Percentiles rank a stretch among this genome's conserved stretches.
phyloP scores from a whole-genome alignment of 2,329 filamentous ascomycete genomes.

The Sclerotinia spermophila region DNA sequence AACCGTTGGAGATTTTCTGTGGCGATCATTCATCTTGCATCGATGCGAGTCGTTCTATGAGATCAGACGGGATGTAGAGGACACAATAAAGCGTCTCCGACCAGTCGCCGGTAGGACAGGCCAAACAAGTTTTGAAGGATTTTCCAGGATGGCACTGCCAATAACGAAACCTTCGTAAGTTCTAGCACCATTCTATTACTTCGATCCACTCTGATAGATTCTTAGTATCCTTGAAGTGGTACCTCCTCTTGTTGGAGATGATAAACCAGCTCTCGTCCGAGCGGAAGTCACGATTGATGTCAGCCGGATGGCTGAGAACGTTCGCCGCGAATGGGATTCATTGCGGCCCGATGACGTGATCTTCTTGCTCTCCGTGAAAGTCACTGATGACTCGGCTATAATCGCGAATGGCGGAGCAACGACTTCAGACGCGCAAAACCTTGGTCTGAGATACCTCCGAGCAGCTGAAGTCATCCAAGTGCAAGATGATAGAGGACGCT shows the following conservation, averaged over 20 bases:
- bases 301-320: slow-evolving; percentile 68
- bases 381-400: slow-evolving; percentile 48
- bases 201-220: slow-evolving; percentile 22
- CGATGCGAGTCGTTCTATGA: slow-evolving; percentile 90
- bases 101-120: slow-evolving; percentile 63
- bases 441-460: slow-evolving; percentile 68
- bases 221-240: slow-evolving; percentile 73
- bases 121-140: slow-evolving; percentile 73
- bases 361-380: slow-evolving; percentile 76
- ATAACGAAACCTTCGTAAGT: slow-evolving; percentile 69
- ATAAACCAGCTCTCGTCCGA: slow-evolving; percentile 77
- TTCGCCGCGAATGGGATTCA: slow-evolving; percentile 85
- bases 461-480: slow-evolving; percentile 83
- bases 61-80: slow-evolving; percentile 86
- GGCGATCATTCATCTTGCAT: slow-evolving; percentile 86
- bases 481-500: slow-evolving; percentile 77
- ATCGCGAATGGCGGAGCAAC: slow-evolving; percentile 52
- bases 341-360: slow-evolving; percentile 84
- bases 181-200: background rate
- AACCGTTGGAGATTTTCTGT: slow-evolving; percentile 93
- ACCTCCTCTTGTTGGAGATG: slow-evolving; percentile 77
- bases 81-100: slow-evolving; percentile 72
- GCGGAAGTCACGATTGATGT: slow-evolving; percentile 85
- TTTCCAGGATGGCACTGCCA: slow-evolving; percentile 86
- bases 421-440: slow-evolving; percentile 52